Conservation (phyloP, 148 eudicot species). For the Camellia granthamiana region DNA sequence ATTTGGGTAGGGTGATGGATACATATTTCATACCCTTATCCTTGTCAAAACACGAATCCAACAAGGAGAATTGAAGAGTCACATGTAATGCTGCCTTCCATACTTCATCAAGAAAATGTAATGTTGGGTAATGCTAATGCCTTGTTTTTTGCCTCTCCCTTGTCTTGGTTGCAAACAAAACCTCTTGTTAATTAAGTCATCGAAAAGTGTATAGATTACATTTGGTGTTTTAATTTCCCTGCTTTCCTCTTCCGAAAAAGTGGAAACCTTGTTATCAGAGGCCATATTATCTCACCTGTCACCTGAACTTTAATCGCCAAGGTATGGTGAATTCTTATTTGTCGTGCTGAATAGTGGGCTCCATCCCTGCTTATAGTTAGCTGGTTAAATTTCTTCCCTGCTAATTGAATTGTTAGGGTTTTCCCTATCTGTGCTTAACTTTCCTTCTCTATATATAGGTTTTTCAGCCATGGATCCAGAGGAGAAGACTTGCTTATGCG, state of each 20-base stretch:
- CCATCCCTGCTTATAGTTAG: neutral
- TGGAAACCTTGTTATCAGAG: neutral
- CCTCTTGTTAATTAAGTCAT: neutral
- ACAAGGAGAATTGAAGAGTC: no score
- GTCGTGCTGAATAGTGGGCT: neutral
- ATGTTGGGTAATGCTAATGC: neutral
- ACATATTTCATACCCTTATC: no score
- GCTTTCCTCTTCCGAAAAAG: neutral
- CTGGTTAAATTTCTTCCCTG: neutral
- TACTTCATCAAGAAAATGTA: neutral
- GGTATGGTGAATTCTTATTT: neutral
- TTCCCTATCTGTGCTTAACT: neutral
- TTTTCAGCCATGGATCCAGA: constrained; percentile 57
- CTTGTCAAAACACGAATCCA: no score
- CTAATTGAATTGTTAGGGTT: neutral
- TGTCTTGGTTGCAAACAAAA: neutral
- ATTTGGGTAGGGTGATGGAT: no score
- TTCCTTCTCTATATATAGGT: constrained; percentile 27
- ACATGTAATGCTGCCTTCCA: neutral
- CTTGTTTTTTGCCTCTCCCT: neutral
- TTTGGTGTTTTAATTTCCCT: neutral
- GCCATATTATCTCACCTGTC: neutral
- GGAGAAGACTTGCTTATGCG: constrained; percentile 40
- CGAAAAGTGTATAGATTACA: neutral
- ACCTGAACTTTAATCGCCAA: neutral